These are phyloP conservation scores for Scheffersomyces spartinae DNA, from an alignment of 805 yeast species.

Conservation along the genomic window DNA sequence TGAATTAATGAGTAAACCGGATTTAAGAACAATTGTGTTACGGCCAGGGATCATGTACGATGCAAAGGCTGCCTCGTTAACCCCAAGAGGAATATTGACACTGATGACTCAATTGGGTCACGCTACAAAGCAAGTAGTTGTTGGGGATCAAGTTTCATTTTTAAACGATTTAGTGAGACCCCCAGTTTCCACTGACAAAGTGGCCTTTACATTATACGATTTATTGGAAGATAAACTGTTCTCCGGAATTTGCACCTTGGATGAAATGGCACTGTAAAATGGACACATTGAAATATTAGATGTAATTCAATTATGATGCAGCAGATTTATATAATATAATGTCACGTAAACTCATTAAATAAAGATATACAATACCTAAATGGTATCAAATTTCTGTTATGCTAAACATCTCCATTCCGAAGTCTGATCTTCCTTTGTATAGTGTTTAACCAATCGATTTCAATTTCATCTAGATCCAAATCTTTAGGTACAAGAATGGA, in stretches of 20 bases:
- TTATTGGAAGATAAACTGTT: too few relatives aligned
- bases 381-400: too few relatives aligned
- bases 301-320: too few relatives aligned
- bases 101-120: conserved; percentile 31
- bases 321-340: too few relatives aligned
- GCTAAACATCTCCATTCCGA: too few relatives aligned
- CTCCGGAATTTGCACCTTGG: too few relatives aligned
- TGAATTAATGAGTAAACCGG: conserved; percentile 33
- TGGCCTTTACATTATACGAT: too few relatives aligned
- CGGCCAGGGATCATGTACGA: conserved; percentile 85
- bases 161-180: conserved; percentile 46
- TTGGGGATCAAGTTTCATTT: conserved; percentile 23
- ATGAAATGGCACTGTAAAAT: too few relatives aligned
- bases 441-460: conserved; percentile 16
- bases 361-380: too few relatives aligned
- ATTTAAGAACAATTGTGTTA: conserved; percentile 48
- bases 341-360: too few relatives aligned
- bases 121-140: conserved; percentile 29
- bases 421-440: conserved; percentile 9
- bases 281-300: too few relatives aligned
- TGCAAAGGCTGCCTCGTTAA: conserved; percentile 18
- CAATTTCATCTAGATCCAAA: conserved; percentile 13
- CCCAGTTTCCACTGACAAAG: conserved; percentile 54
- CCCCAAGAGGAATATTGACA: conserved; percentile 31
- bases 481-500: conserved; percentile 12